A percentile compares a stretch with the other conserved stretches of the same genome.
These are phyloP conservation scores for Colletotrichum caudatum DNA, from an alignment of 2,329 filamentous ascomycete species.

Conservation along the genomic window DNA sequence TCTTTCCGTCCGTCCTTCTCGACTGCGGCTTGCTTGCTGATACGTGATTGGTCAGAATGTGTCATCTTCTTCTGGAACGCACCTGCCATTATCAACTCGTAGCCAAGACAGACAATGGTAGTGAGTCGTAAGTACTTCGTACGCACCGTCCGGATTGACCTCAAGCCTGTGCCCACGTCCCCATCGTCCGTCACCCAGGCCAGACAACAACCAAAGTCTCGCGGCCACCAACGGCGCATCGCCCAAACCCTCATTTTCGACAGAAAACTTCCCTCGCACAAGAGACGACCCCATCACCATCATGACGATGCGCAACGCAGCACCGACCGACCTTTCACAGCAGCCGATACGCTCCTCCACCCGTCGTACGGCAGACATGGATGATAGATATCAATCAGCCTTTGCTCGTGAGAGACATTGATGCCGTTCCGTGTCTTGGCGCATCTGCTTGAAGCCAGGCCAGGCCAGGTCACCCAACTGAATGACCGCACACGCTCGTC, in stretches of 20 bases:
- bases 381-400: not conserved
- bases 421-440: constrained; percentile 8
- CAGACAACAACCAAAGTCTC: not conserved
- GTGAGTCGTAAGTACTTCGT: not conserved
- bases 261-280: not conserved
- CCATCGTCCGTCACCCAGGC: not conserved
- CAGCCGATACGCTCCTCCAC: not conserved
- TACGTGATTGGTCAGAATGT: not conserved
- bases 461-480: constrained; percentile 25
- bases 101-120: not conserved
- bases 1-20: not conserved
- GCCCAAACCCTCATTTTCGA: not conserved
- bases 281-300: not conserved
- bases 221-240: not conserved
- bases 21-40: not conserved
- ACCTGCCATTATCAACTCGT: not conserved
- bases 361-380: not conserved
- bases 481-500: constrained; percentile 16
- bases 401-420: not conserved
- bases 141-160: not conserved
- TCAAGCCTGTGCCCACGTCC: not conserved
- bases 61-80: not conserved
- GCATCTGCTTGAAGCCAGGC: constrained; percentile 6
- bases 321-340: not conserved
- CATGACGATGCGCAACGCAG: not conserved